Evolutionary conservation across 2,329 filamentous ascomycete genomes (phyloP), one percentile per base, ranked within the genome.

Genomic region (Penicillium frequentans): DNA sequence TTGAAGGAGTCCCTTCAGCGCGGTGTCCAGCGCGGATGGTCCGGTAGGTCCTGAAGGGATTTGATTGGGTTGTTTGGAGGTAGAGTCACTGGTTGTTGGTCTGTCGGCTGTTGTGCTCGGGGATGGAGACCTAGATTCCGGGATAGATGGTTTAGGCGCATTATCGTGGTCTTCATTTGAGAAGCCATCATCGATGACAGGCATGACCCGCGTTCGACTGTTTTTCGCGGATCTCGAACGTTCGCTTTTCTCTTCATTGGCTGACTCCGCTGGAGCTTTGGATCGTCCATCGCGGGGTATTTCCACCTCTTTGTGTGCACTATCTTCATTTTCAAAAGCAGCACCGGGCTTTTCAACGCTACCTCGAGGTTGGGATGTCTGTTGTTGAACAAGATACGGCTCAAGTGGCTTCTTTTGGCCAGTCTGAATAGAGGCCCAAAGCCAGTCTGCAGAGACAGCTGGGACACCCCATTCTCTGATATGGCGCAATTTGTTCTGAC

Each of bases 361-460:
- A 49, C 57, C 64, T 42, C 51, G 50, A 16, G 42, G 70, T 58
- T 72, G 68, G 1, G 65, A 62, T 39, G 52, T 52, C 33, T 49
- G 57, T 54, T 63, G 67, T 29, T 67, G 68, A 49, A 77, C 71
- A 21, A 73, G 62, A 66, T 82, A 84, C 29, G 77, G 71, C 23
- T 77, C 73, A 49, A 81, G 82, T 11, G 80, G 68, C 55, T 82
- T 77, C 64, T 76, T 78, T 53, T 78, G 72, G 29, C 84, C 67
- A 46, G 69, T 72, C 52, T 81, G 79, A 50, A 97, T 86, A 63
- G 90, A 95, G 51, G 88, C 83, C 87, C 90, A 95, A 3, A 99
- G 79, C 95, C 95, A 99, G 23, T 88, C 84, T 19, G 86, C 84
- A 8, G 84, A 84, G 11, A 98, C 90, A n/a, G 93, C 86, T 2